Conservation (phyloP, 78 protist genomes). For the Chrysochromulina parva region DNA sequence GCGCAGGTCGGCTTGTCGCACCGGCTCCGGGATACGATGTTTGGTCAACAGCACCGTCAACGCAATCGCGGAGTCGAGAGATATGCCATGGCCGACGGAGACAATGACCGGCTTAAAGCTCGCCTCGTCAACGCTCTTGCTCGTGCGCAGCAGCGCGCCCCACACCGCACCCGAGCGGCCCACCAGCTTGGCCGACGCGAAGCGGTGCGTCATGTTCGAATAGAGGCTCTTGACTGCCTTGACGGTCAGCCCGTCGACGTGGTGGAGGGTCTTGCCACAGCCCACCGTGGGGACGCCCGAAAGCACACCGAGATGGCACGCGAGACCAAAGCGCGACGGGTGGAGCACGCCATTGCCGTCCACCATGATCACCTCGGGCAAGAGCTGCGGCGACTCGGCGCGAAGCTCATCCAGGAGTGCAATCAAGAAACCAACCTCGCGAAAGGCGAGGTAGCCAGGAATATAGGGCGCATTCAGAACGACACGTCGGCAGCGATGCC, state of each 20-base stretch:
- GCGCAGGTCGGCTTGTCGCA: slow-evolving; percentile 56
- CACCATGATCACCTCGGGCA: slow-evolving; percentile 24
- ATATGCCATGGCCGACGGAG: slow-evolving; percentile 53
- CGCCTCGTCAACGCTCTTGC: background rate
- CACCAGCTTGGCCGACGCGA: background rate
- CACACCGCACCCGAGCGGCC: slow-evolving; percentile 25
- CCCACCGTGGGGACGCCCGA: slow-evolving; percentile 30
- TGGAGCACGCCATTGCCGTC: slow-evolving; percentile 54
- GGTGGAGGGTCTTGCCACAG: slow-evolving; percentile 12
- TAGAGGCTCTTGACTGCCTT: background rate
- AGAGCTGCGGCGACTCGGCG: background rate
- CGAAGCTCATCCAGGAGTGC: background rate
- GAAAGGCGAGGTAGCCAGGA: slow-evolving; percentile 50
- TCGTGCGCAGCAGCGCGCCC: slow-evolving; percentile 29
- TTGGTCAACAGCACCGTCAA: background rate
- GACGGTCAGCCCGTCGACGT: background rate
- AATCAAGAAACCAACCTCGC: slow-evolving; percentile 10
- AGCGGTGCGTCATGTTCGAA: background rate
- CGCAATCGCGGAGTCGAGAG: slow-evolving; percentile 10
- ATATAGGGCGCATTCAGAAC: slow-evolving; percentile 22
- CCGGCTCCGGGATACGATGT: slow-evolving; percentile 57
- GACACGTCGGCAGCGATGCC: background rate
- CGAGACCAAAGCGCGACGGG: slow-evolving; percentile 25
- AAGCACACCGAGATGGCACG: slow-evolving; percentile 41
- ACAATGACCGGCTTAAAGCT: slow-evolving; percentile 28